A percentile compares a stretch with the other conserved stretches of the same genome.
phyloP scores from a whole-genome alignment of 1,284 basidiomycete species.

The Microbotryum silenes-acaulis region DNA sequence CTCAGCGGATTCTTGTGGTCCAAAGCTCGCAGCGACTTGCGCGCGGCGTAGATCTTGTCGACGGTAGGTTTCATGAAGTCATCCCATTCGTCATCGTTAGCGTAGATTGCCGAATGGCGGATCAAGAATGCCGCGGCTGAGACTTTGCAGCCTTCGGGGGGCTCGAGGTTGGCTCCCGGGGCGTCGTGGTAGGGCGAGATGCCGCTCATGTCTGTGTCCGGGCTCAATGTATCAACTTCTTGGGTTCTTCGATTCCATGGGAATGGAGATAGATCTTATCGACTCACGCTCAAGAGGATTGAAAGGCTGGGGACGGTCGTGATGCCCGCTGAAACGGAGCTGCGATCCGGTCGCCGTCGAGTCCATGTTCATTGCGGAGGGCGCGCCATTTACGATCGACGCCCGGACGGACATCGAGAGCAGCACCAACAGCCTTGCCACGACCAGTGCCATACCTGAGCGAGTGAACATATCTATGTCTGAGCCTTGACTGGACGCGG shows the following conservation, averaged over 20 bases:
- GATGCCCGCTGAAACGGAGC: too few species aligned
- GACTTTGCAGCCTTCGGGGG: conserved; percentile 33
- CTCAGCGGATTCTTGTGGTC: conserved; percentile 33
- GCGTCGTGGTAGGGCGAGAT: conserved; percentile 35
- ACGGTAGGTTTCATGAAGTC: conserved; percentile 45
- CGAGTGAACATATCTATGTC: too few species aligned
- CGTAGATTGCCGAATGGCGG: conserved; percentile 43
- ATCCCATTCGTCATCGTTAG: conserved; percentile 45
- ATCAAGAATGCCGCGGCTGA: conserved; percentile 32
- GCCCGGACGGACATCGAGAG: too few species aligned
- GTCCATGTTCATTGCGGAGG: too few species aligned
- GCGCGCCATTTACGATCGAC: too few species aligned
- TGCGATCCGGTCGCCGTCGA: too few species aligned
- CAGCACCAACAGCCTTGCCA: too few species aligned
- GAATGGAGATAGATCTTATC: background rate
- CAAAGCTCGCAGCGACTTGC: conserved; percentile 19
- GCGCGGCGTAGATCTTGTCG: conserved; percentile 35
- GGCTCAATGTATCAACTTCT: background rate
- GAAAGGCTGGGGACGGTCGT: background rate
- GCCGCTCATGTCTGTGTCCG: conserved; percentile 18
- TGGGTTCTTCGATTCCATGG: too few species aligned
- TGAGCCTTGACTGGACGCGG: too few species aligned
- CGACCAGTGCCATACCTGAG: too few species aligned
- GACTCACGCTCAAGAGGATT: conserved; percentile 20
- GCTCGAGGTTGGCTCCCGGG: conserved; percentile 25